A percentile compares a stretch with the other conserved stretches of the same genome.
phyloP scores from a whole-genome alignment of 108 stramenopile species.

The Nitzschia inconspicua region DNA sequence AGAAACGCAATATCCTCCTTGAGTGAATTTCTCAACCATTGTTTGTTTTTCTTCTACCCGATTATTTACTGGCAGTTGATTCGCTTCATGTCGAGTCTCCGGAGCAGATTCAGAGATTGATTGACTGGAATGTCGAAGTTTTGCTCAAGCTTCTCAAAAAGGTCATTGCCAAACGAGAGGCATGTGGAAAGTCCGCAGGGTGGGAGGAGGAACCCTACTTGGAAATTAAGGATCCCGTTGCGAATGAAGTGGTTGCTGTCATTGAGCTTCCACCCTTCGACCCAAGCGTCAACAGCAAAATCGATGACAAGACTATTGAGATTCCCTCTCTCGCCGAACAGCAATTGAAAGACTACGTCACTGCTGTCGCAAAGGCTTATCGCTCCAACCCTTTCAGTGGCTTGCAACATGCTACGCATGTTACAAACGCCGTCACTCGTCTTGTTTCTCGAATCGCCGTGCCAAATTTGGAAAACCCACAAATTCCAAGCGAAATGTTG shows the following conservation, averaged over 20 bases:
- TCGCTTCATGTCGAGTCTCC: too few species aligned
- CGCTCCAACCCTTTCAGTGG: conserved; percentile 52
- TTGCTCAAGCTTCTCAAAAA: conserved; percentile 12
- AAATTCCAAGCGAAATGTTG: too few species aligned
- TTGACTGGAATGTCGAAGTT: conserved; percentile 29
- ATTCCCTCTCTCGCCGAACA: conserved; percentile 3
- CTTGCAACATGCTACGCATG: conserved; percentile 59
- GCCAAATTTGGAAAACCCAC: neutral
- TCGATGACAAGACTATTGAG: conserved; percentile 10
- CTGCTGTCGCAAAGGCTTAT: conserved; percentile 31
- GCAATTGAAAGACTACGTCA: conserved; percentile 30
- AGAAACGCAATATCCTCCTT: too few species aligned
- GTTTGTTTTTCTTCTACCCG: too few species aligned
- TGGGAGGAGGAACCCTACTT: conserved; percentile 18
- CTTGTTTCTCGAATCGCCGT: conserved; percentile 21
- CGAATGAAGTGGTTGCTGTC: conserved; percentile 12
- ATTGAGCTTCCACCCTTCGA: conserved; percentile 19
- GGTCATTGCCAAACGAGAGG: conserved; percentile 22
- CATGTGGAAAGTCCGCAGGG: conserved; percentile 6
- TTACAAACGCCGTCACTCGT: conserved; percentile 38
- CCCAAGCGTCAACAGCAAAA: too few species aligned
- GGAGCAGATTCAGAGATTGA: conserved; percentile 15
- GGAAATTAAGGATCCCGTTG: conserved; percentile 1
- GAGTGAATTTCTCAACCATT: too few species aligned
- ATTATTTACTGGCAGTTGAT: too few species aligned